Evolutionary conservation across 768 basidiomycete genomes (phyloP).

Genomic region (Peribolospora baueri): DNA sequence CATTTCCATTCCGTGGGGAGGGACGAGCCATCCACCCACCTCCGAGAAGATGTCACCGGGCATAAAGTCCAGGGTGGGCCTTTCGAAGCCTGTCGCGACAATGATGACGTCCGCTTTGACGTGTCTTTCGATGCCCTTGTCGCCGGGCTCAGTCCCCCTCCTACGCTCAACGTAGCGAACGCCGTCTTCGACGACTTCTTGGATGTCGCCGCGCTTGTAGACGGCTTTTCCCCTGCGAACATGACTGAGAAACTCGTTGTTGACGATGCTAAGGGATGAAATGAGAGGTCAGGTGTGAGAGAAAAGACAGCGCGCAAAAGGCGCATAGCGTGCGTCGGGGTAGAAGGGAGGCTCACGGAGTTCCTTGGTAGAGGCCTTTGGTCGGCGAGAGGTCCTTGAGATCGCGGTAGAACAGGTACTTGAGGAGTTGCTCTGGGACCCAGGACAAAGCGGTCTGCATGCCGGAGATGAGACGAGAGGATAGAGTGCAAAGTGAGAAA

Average conservation of each 20-base stretch:
- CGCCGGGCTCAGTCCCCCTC: conserved; percentile 19
- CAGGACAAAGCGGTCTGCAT: neutral
- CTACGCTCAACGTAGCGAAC: conserved; percentile 24
- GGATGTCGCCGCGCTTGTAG: conserved; percentile 30
- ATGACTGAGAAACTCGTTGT: conserved; percentile 29
- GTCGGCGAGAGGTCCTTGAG: neutral
- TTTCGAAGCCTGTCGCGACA: conserved; percentile 32
- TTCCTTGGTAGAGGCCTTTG: conserved; percentile 27
- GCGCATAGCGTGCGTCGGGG: neutral
- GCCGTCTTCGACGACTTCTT: conserved; percentile 21
- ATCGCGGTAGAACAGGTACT: conserved; percentile 6
- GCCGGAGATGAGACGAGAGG: neutral
- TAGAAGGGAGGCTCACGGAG: conserved; percentile 19
- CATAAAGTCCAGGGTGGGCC: conserved; percentile 27
- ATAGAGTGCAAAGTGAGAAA: neutral
- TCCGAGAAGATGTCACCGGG: conserved; percentile 29
- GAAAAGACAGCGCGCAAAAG: neutral
- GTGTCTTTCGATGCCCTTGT: conserved; percentile 16
- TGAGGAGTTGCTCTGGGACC: conserved; percentile 3
- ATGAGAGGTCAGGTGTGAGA: neutral
- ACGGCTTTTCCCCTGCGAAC: conserved; percentile 24
- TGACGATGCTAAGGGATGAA: conserved; percentile 19
- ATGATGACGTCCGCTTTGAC: conserved; percentile 28
- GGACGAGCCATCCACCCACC: conserved; percentile 19
- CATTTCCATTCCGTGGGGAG: too few species aligned